Evolutionary conservation across 225 moss, liverwort and hornwort genomes (phyloP).

Genomic region (Sphagnum contortum): DNA sequence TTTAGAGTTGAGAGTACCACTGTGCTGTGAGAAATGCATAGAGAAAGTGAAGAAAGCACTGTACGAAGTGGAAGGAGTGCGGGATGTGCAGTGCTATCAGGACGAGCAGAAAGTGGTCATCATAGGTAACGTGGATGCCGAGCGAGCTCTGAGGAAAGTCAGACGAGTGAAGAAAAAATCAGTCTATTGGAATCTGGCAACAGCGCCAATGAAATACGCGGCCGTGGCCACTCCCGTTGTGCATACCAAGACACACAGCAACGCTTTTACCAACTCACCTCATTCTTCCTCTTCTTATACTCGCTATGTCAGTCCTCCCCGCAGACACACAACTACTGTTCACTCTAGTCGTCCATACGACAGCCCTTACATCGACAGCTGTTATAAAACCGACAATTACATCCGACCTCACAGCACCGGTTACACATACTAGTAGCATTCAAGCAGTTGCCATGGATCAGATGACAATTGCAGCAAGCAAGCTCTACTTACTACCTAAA

Average conservation of each 20-base stretch:
- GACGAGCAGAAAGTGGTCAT: conserved; percentile 22
- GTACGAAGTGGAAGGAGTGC: conserved; percentile 19
- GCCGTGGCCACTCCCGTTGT: conserved; percentile 3
- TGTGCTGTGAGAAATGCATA: conserved; percentile 52
- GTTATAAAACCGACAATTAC: conserved; percentile 28
- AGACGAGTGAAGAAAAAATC: conserved; percentile 36
- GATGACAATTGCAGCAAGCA: too few relatives aligned
- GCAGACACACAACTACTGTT: conserved; percentile 6
- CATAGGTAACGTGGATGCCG: conserved; percentile 29
- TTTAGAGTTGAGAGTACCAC: conserved; percentile 24
- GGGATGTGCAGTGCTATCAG: conserved; percentile 20
- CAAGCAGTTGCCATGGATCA: too few relatives aligned
- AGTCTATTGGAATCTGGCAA: conserved; percentile 22
- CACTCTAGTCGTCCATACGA: conserved; percentile 16
- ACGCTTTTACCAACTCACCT: conserved; percentile 12
- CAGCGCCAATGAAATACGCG: conserved; percentile 22
- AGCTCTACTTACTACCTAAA: too few relatives aligned
- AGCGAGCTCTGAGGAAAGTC: conserved; percentile 25
- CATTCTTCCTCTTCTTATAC: conserved; percentile 11
- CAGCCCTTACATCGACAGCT: conserved; percentile 36
- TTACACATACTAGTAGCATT: too few relatives aligned
- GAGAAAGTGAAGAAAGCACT: conserved; percentile 25
- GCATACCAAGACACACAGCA: conserved; percentile 4
- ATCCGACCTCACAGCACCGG: too few relatives aligned
- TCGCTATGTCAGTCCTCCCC: conserved; percentile 12